These are phyloP conservation scores for Euphrasia arctica DNA, from an alignment of 305 asterid species.

Conservation along the genomic window DNA sequence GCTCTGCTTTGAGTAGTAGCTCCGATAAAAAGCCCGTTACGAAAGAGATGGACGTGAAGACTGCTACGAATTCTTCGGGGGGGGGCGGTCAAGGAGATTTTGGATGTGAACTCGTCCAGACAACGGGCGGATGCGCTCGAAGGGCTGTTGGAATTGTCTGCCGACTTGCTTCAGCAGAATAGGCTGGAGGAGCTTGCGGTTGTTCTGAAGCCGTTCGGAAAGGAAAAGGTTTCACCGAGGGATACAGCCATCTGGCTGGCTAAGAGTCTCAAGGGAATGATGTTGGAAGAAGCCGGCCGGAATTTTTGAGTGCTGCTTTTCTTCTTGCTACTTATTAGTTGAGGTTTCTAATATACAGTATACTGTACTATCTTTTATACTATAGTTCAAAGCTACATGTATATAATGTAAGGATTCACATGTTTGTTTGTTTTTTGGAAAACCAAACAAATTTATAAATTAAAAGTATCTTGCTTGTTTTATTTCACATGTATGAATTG, in stretches of 20 bases:
- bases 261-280: slow-evolving; percentile 95
- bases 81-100: slow-evolving; percentile 51
- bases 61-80: slow-evolving; percentile 26
- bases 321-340: background rate
- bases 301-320: slow-evolving; percentile 32
- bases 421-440: no score
- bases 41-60: slow-evolving; percentile 50
- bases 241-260: slow-evolving; percentile 99
- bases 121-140: slow-evolving; percentile 98
- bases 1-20: slow-evolving; percentile 33
- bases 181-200: slow-evolving; percentile 87
- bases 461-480: no score
- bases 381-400: slow-evolving; percentile 8
- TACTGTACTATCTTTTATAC: background rate
- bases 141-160: slow-evolving; percentile 90
- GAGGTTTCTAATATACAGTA: slow-evolving; percentile 8
- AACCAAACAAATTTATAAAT: no score
- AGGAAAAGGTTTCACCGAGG: slow-evolving; percentile 94
- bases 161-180: slow-evolving; percentile 86
- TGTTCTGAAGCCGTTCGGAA: slow-evolving; percentile 90
- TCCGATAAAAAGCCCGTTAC: slow-evolving; percentile 32
- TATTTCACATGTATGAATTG: no score
- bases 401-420: no score
- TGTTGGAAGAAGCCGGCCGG: slow-evolving; percentile 73
- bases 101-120: slow-evolving; percentile 74